Evolutionary conservation across 768 basidiomycete genomes (phyloP).

Genomic region (Leccinum truebloodii): DNA sequence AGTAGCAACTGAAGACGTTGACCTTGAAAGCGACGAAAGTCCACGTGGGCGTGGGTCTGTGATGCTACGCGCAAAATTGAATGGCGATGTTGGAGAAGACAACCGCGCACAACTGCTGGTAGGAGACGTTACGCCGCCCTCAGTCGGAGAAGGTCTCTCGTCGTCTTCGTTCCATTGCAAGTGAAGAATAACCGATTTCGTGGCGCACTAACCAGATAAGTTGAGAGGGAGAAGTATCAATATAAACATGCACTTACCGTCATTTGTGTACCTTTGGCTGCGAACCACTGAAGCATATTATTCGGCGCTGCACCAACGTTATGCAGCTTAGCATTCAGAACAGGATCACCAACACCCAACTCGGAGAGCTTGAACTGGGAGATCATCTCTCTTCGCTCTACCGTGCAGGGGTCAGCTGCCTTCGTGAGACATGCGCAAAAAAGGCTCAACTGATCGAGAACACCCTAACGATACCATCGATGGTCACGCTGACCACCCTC

Average conservation of each 20-base stretch:
- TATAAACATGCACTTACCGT: conserved; percentile 52
- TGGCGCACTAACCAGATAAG: conserved; percentile 66
- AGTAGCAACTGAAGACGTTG: conserved; percentile 46
- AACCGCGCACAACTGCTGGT: conserved; percentile 20
- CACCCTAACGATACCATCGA: conserved; percentile 87
- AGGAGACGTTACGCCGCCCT: conserved; percentile 27
- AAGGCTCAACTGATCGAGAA: conserved; percentile 80
- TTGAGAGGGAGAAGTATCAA: background rate
- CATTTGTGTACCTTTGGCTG: conserved; percentile 87
- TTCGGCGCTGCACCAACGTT: conserved; percentile 81
- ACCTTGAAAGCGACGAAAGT: conserved; percentile 54
- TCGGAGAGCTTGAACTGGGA: conserved; percentile 88
- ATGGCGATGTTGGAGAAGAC: conserved; percentile 32
- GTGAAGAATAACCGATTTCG: conserved; percentile 83
- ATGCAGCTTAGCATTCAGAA: conserved; percentile 64
- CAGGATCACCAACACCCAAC: conserved; percentile 66
- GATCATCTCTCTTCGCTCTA: conserved; percentile 81
- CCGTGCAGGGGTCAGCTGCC: conserved; percentile 7
- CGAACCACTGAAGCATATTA: conserved; percentile 94
- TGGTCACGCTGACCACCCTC: conserved; percentile 85
- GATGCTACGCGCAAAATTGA: conserved; percentile 19
- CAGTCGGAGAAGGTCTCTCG: conserved; percentile 17
- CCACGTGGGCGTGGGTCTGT: conserved; percentile 43
- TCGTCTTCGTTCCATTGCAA: conserved; percentile 82
- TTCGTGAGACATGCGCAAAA: background rate